These are phyloP conservation scores for Mycena vulgaris DNA, from an alignment of 768 basidiomycete genomes.

Conservation along the genomic window DNA sequence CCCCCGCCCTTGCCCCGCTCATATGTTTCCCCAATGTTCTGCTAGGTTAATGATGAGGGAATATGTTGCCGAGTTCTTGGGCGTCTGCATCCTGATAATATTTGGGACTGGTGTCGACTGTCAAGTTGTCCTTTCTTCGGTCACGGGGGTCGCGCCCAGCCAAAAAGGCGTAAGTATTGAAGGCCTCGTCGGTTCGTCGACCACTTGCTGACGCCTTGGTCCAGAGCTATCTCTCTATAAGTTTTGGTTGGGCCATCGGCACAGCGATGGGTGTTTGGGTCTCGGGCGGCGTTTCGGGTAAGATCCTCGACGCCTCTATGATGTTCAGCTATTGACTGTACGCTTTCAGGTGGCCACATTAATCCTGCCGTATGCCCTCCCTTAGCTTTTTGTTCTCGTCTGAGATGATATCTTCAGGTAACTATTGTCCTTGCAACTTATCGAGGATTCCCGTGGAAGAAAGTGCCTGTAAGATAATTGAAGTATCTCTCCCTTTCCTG, in stretches of 20 bases:
- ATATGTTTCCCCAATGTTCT: background rate
- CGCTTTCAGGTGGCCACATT: constrained; percentile 74
- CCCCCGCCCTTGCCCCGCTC: background rate
- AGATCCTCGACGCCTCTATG: background rate
- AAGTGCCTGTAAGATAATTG: constrained; percentile 68
- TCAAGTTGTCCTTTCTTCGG: constrained; percentile 67
- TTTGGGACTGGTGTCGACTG: constrained; percentile 73
- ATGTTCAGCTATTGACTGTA: background rate
- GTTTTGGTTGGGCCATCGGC: constrained; percentile 72
- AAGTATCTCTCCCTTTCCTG: background rate
- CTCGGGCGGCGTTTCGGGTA: constrained; percentile 71
- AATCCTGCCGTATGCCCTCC: constrained; percentile 72
- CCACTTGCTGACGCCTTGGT: background rate
- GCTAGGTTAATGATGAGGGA: constrained; percentile 67
- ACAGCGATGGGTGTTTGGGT: constrained; percentile 80
- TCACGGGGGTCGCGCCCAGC: constrained; percentile 59
- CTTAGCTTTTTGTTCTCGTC: background rate
- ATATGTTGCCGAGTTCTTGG: constrained; percentile 76
- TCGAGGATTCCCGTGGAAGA: constrained; percentile 85
- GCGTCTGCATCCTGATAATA: constrained; percentile 67
- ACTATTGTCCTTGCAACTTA: constrained; percentile 79
- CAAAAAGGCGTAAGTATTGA: constrained; percentile 68
- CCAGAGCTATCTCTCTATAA: constrained; percentile 50
- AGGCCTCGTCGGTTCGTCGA: background rate
- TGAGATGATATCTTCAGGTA: constrained; percentile 52